phyloP scores from a whole-genome alignment of 164 flowering plant species.

The Vitis rotundifolia region DNA sequence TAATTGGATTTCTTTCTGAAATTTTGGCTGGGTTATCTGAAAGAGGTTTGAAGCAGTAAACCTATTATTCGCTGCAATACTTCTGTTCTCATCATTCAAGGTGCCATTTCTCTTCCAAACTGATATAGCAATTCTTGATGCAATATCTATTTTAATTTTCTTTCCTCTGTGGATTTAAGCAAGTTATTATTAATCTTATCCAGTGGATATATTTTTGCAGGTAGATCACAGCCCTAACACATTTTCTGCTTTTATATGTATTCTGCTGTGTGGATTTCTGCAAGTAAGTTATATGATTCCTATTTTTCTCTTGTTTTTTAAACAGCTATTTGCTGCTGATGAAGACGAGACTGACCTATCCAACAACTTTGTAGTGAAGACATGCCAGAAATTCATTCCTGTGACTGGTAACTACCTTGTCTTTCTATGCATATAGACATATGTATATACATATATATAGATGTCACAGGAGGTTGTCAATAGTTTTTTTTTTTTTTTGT shows the following conservation, averaged over 20 bases:
- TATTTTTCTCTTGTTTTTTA: slow-evolving; percentile 8
- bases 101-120: slow-evolving; percentile 35
- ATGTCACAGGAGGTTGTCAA: too few relatives aligned
- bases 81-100: slow-evolving; percentile 85
- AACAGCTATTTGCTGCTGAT: slow-evolving; percentile 68
- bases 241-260: not conserved
- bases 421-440: too few relatives aligned
- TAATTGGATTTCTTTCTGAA: slow-evolving; percentile 12
- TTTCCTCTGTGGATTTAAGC: not conserved
- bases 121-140: not conserved
- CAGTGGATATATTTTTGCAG: not conserved
- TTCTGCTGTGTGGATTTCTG: not conserved
- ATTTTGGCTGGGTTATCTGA: slow-evolving; percentile 14
- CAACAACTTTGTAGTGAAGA: slow-evolving; percentile 83
- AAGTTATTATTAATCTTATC: too few relatives aligned
- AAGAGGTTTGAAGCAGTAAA: slow-evolving; percentile 93
- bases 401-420: slow-evolving; percentile 58
- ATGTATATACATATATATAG: too few relatives aligned
- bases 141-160: not conserved
- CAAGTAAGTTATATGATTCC: too few relatives aligned
- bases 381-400: slow-evolving; percentile 90
- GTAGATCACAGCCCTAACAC: not conserved
- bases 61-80: slow-evolving; percentile 76
- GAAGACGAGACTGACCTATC: slow-evolving; percentile 88
- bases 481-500: too few relatives aligned